These are phyloP conservation scores for Davidsoniella virescens DNA, from an alignment of 2,329 filamentous ascomycete species.

Conservation along the genomic window DNA sequence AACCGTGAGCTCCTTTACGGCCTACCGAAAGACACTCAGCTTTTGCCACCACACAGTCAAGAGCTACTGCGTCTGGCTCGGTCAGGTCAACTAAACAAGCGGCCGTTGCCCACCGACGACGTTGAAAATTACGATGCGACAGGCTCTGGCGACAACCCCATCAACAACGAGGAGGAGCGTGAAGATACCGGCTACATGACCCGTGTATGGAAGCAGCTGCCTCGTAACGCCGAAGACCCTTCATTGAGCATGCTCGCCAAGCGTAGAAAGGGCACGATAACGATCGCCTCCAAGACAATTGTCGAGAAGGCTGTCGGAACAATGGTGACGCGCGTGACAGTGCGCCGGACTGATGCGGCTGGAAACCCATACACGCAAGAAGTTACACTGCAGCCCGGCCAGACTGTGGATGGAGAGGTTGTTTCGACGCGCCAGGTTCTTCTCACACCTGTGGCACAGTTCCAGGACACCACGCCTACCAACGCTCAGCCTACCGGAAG, in stretches of 20 bases:
- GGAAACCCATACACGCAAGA: constrained; percentile 77
- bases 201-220: constrained; percentile 45
- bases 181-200: constrained; percentile 35
- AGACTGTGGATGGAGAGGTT: constrained; percentile 68
- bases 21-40: constrained; percentile 73
- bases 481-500: constrained; percentile 24
- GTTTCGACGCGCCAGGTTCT: constrained; percentile 40
- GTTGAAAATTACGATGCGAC: constrained; percentile 42
- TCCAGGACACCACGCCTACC: constrained; percentile 35
- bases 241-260: constrained; percentile 41
- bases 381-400: constrained; percentile 63
- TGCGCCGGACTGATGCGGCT: constrained; percentile 59
- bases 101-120: constrained; percentile 44
- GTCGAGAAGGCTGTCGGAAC: constrained; percentile 30
- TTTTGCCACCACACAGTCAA: constrained; percentile 64
- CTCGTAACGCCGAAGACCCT: constrained; percentile 39
- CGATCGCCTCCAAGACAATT: constrained; percentile 35
- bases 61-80: constrained; percentile 69
- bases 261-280: constrained; percentile 44
- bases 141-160: constrained; percentile 31
- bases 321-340: constrained; percentile 60
- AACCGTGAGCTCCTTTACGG: constrained; percentile 56
- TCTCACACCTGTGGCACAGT: constrained; percentile 38
- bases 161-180: constrained; percentile 49
- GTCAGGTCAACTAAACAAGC: constrained; percentile 60